These are phyloP conservation scores for Thuidium tamariscinum DNA, from an alignment of 225 moss, liverwort and hornwort genomes.

Conservation along the genomic window DNA sequence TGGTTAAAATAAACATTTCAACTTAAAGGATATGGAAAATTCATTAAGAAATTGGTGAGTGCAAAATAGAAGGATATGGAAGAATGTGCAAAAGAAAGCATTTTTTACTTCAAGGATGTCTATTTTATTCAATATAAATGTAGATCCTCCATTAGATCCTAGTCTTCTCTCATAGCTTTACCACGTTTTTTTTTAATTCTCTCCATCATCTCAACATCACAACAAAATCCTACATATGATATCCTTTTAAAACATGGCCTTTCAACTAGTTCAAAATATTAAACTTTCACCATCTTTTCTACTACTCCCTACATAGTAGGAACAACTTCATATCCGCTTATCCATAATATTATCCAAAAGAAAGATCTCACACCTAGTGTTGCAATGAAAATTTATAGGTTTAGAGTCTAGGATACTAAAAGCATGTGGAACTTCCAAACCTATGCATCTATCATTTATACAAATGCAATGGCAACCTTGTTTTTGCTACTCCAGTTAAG, in stretches of 20 bases:
- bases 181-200: too few species aligned
- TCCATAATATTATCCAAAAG: accelerated
- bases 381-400: not conserved
- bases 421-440: accelerated
- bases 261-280: not conserved
- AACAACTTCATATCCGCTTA: not conserved
- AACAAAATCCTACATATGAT: accelerated
- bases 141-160: too few species aligned
- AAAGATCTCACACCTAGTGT: too few species aligned
- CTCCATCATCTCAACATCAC: not conserved
- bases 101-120: too few species aligned
- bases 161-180: too few species aligned
- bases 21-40: too few species aligned
- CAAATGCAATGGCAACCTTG: not conserved
- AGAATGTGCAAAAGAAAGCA: too few species aligned
- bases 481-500: accelerated
- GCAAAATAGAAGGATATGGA: too few species aligned
- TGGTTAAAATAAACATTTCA: too few species aligned
- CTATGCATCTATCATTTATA: not conserved
- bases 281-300: not conserved
- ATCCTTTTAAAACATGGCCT: not conserved
- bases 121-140: too few species aligned
- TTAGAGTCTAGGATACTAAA: not conserved
- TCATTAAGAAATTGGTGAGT: too few species aligned
- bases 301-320: accelerated